Evolutionary conservation across 169 alveolate genomes (phyloP), one percentile per base, ranked within the genome.

Genomic region (Plasmodium chabaudi): DNA sequence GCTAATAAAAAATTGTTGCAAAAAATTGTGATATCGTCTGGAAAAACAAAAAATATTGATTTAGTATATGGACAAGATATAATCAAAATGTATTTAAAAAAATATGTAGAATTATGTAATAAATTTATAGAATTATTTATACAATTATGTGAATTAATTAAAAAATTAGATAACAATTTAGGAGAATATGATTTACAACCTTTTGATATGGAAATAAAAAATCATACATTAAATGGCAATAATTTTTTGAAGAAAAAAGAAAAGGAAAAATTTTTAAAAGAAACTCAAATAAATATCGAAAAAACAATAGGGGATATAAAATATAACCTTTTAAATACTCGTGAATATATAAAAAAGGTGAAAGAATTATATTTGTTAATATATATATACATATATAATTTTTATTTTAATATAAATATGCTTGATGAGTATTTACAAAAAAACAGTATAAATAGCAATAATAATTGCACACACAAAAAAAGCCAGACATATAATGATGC

Each of bases 301-400:
- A 57, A 79, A 17, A 13, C 65, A 25, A 65, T 79, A 64, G 42
- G 49, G 7, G 59, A n/a, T 12, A 34, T 79, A 25, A 25, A 59
- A 67, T 44, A 23, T 15, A 70, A 25, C 13, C 21, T 79, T 55
- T 21, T 56, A 47, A 56, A 65, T 7, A 19, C 53, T 65, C 53
- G 51, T 69, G 71, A 79, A 46, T 65, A 53, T 42, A 10, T 23
- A 23, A 51, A 79, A 39, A 27, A 27, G 9, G 1, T 65, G 46
- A 79, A 57, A 59, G 82, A 79, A 42, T 51, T 79, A 59, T 79
- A 39, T 79, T 79, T 79, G 44, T 79, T 56, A 27, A 12, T 79
- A 9, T 79, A 79, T 70, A 17, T 79, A 49, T 34, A 6, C 5
- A n/a, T 79, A 63, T 79, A 19, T 44, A 70, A 39, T 47, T 79